Percentiles rank a stretch among this genome's conserved stretches.
Evolutionary conservation across 2,329 filamentous ascomycete species (phyloP).

Genomic region (Coniella lustricola): DNA sequence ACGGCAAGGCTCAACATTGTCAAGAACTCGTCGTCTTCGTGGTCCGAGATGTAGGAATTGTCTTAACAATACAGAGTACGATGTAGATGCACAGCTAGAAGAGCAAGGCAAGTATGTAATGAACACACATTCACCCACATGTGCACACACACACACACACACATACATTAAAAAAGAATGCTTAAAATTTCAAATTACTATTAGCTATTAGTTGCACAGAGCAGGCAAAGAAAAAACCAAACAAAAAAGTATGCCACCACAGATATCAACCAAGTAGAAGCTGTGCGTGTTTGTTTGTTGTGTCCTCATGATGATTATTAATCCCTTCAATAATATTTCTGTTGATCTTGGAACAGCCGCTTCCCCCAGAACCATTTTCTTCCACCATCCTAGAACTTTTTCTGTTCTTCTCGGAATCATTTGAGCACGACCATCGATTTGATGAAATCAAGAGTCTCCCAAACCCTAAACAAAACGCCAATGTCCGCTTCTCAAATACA

Average conservation of each 20-base stretch:
- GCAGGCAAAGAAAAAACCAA: neutral
- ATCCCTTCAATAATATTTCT: no score
- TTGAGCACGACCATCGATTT: neutral
- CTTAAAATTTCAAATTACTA: slow-evolving; percentile 11
- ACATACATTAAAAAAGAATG: neutral
- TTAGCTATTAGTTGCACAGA: slow-evolving; percentile 16
- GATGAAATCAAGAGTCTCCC: neutral
- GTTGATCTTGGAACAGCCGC: no score
- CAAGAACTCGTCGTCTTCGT: no score
- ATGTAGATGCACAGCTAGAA: no score
- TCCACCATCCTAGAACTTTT: no score
- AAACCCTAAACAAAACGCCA: slow-evolving; percentile 10
- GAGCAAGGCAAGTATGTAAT: no score
- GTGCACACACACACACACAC: neutral
- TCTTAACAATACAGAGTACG: no score
- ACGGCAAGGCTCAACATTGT: no score
- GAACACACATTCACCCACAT: neutral
- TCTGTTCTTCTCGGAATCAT: slow-evolving; percentile 1
- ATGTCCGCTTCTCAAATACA: neutral
- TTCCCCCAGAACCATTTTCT: no score
- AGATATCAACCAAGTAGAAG: neutral
- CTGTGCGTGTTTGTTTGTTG: neutral
- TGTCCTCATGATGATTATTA: no score
- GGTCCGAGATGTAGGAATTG: no score
- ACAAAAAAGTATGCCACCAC: neutral